Evolutionary conservation across 192 early-diverging fungal genomes (phyloP), one percentile per base, ranked within the genome.

Genomic region (Blastocladiella britannica): DNA sequence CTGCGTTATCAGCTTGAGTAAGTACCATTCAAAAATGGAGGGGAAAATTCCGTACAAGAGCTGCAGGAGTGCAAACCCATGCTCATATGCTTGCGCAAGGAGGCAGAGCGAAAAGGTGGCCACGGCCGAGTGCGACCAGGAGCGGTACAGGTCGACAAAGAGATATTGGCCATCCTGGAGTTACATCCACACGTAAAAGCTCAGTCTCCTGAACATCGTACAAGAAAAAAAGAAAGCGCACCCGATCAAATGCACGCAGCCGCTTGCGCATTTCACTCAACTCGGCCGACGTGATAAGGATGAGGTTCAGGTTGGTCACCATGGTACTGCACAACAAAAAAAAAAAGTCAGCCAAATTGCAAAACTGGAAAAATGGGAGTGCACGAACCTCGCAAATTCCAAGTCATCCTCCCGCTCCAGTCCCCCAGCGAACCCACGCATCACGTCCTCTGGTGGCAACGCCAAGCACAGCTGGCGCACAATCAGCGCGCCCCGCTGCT

Each of bases 41-140:
- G 1, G 9, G 31, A 7, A 18, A 37, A 2, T 3, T 5, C 3
- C 26, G 58, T 72, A 82, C 80, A 97, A 94, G 5, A 79, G 72
- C 29, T 73, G 76, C 12, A 97, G 70, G 54, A 99, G 70, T 51
- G 78, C 79, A 0, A 87, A 70, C 0, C 87, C 88, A 59, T 89
- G 87, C 59, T 89, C 91, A 62, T 99, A 99, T 30, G 88, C 86
- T 72, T 97, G 93, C n/a, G 96, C 85, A 51, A 97, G 70, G 22
- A 99, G 74, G 57, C 93, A 97, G 0, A 99, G 74, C 2, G 88
- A 87, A 62, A 99, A 86, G 3, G 88, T 82, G 1, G 93, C 79
- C 0, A 97, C 89, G 9, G 96, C 84, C 66, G 88, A 97, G 71
- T 97, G 90, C 60, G 88, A 92, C 96, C 96, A 99, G 7, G 87